phyloP scores from a whole-genome alignment of 345 rosid genomes.

The Pugionium cornutum region DNA sequence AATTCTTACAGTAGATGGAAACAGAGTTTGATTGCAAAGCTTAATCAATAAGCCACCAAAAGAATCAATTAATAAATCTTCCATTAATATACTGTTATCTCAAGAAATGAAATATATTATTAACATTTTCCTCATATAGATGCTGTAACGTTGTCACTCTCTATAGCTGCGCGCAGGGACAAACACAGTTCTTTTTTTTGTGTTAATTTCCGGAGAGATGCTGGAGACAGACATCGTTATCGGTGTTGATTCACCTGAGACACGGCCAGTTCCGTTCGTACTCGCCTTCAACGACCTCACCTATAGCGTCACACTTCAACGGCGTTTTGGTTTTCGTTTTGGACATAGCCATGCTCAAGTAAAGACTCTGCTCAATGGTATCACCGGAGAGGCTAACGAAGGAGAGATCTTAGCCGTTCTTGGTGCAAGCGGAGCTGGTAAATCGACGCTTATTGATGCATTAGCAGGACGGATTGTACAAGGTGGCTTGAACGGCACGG shows the following conservation, averaged over 20 bases:
- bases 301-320: conserved; percentile 27
- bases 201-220: conserved; percentile 26
- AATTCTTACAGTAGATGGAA: too few species aligned
- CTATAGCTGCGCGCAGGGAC: conserved; percentile 6
- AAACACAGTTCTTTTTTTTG: conserved; percentile 2
- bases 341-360: conserved; percentile 26
- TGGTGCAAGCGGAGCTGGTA: conserved; percentile 85
- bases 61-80: too few species aligned
- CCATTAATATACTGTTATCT: too few species aligned
- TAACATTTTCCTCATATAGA: too few species aligned
- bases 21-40: too few species aligned
- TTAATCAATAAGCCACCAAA: too few species aligned
- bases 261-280: conserved; percentile 19
- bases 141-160: not conserved
- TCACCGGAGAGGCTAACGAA: conserved; percentile 66
- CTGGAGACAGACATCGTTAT: conserved; percentile 9
- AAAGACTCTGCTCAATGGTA: conserved; percentile 55
- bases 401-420: conserved; percentile 73
- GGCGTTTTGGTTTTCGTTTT: conserved; percentile 36
- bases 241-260: conserved; percentile 19
- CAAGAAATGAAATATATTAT: too few species aligned
- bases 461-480: conserved; percentile 72
- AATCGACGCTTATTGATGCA: conserved; percentile 81
- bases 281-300: conserved; percentile 36
- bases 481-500: conserved; percentile 72